Conservation (phyloP, 225 moss, liverwort and hornwort species). For the Bryum argenteum region DNA sequence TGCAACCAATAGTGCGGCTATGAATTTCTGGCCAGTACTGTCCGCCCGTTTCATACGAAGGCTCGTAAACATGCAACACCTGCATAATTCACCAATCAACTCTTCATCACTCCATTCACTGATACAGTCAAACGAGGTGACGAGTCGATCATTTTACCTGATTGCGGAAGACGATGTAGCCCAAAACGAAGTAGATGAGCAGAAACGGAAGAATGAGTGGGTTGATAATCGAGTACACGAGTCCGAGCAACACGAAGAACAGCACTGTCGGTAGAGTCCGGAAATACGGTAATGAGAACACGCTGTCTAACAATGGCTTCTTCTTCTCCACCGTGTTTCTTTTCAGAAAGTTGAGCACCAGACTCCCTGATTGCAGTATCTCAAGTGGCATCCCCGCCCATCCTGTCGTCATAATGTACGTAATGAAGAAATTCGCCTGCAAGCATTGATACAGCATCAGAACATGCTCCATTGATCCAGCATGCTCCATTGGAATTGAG, state of each 20-base stretch:
- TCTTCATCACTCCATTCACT: background rate
- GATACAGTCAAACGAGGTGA: background rate
- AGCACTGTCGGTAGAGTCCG: constrained; percentile 71
- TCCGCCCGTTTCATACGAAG: constrained; percentile 82
- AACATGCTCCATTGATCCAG: background rate
- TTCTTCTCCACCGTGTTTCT: constrained; percentile 63
- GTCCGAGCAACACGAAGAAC: constrained; percentile 77
- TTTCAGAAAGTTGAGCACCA: constrained; percentile 67
- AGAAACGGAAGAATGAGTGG: constrained; percentile 84
- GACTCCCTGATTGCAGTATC: constrained; percentile 64
- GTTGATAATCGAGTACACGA: constrained; percentile 73
- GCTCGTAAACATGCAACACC: constrained; percentile 87
- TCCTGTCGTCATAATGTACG: constrained; percentile 89
- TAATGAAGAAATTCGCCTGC: constrained; percentile 93
- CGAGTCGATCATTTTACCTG: no score
- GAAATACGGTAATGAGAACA: constrained; percentile 66
- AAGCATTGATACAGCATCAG: background rate
- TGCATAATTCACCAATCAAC: constrained; percentile 22
- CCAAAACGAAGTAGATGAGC: constrained; percentile 77
- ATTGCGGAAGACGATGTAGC: constrained; percentile 80
- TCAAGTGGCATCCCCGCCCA: constrained; percentile 89
- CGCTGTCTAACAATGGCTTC: constrained; percentile 46
- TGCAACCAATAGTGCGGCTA: constrained; percentile 55
- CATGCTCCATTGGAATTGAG: no score
- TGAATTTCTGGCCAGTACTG: constrained; percentile 90